Base-by-base conservation (phyloP, 345 rosid species). In the Isatis tinctoria region DNA sequence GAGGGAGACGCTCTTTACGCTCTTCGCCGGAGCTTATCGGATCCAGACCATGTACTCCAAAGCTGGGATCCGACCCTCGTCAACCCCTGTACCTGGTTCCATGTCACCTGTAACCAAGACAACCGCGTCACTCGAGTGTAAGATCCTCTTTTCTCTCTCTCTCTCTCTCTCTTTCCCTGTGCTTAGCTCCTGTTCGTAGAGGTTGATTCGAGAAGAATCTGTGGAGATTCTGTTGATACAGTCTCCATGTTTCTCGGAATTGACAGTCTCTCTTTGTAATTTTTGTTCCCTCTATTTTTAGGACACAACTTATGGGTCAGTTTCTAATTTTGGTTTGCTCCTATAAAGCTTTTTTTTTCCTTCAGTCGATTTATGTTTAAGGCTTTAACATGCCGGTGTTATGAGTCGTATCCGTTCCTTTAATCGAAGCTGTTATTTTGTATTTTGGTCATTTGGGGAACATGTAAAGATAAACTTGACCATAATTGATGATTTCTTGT, bases 1-100 rank as follows among this genome's bases (percentile, higher is more conserved):
- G 98, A 94, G 61, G 98, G 97, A 24, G 96, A 94, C 82, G 96
- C 98, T 37, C 88, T 94, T 6, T 88, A 83, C 81, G 77, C 87
- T 1, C 86, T 91, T 30, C 80, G 95, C 22, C 78, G 77, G 74
- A 87, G 95, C 84, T 74, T 94, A 35, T 76, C 86, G 24, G 97
- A 94, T 75, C 97, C 91, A 9, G 89, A 89, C 76, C 87, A 83
- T 84, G 96, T 87, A 7, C 90, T 94, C 64, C 97, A 94, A 82
- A 94, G 98, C 85, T 94, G 98, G 98, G 98, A 94, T 90, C 98
- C 98, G 10, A 94, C 88, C 52, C 91, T 94, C 16, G 98, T 94
- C 39, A 94, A 83, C 69, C 97, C 98, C 1, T 94, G 98, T 71
- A 94, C 98, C 37, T 94, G 98, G 98, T 94, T 94, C 76, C 98